Conservation (phyloP, 83 land plant genomes). For the Larix sibirica region DNA sequence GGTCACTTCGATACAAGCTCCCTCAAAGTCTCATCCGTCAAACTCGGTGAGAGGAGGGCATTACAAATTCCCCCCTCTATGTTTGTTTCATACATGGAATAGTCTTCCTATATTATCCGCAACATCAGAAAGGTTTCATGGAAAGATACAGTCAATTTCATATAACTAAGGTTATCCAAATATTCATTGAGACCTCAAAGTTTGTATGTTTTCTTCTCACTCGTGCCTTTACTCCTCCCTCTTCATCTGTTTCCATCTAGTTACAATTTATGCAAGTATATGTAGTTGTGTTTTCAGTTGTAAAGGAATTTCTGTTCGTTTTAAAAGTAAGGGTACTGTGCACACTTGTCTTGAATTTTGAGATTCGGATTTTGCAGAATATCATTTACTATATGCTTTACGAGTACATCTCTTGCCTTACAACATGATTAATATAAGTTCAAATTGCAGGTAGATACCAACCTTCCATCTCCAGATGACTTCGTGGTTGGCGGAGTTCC, state of each 20-base stretch:
- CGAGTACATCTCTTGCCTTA: background rate
- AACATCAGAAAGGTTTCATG: too few relatives aligned
- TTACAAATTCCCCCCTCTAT: too few relatives aligned
- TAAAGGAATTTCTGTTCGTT: background rate
- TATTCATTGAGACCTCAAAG: background rate
- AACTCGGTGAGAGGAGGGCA: too few relatives aligned
- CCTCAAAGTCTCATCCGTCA: too few relatives aligned
- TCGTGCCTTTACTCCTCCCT: background rate
- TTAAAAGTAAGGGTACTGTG: background rate
- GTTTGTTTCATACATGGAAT: too few relatives aligned
- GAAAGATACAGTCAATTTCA: too few relatives aligned
- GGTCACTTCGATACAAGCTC: too few relatives aligned
- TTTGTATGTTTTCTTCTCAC: background rate
- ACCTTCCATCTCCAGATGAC: conserved; percentile 81
- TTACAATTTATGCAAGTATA: background rate
- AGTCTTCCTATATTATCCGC: too few relatives aligned
- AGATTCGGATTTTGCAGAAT: background rate
- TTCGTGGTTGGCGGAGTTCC: conserved; percentile 65
- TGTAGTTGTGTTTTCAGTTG: background rate
- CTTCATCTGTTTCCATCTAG: background rate
- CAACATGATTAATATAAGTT: background rate
- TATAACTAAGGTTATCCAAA: too few relatives aligned
- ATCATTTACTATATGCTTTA: background rate
- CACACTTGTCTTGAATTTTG: background rate
- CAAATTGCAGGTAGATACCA: conserved; percentile 74